Conservation (phyloP, 1,284 basidiomycete species). For the Ceratobasidium sp. region DNA sequence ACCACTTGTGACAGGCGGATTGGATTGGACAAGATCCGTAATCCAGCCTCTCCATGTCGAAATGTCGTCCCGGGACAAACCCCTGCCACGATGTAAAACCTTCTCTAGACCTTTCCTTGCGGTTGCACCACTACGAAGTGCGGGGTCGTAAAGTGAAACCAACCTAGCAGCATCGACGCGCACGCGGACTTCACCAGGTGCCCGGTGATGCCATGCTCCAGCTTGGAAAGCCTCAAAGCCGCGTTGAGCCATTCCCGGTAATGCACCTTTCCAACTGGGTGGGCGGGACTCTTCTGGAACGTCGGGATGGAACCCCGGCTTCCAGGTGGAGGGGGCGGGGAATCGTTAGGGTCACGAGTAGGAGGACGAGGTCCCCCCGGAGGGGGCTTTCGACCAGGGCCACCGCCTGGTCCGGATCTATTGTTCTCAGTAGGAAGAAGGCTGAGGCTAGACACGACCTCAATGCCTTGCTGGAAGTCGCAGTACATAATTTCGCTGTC, state of each 20-base stretch:
- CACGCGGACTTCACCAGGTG: conserved; percentile 49
- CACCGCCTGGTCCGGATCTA: conserved; percentile 8
- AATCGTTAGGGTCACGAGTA: not conserved
- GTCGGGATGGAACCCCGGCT: not conserved
- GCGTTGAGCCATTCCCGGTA: conserved; percentile 1
- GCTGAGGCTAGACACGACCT: conserved; percentile 49
- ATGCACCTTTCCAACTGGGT: conserved; percentile 39
- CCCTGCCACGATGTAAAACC: conserved; percentile 48
- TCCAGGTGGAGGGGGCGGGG: not conserved
- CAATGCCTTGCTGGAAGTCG: conserved; percentile 54
- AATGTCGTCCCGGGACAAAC: conserved; percentile 15
- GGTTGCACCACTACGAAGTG: conserved; percentile 50
- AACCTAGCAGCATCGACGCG: conserved; percentile 52
- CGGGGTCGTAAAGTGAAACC: conserved; percentile 56
- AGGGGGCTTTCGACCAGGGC: not conserved
- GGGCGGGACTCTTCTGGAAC: conserved; percentile 27
- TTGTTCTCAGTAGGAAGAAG: conserved; percentile 32
- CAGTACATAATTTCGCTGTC: conserved; percentile 61
- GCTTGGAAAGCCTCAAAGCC: conserved; percentile 48
- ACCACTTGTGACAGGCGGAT: conserved; percentile 46
- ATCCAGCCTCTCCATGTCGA: conserved; percentile 34
- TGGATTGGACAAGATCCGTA: conserved; percentile 42
- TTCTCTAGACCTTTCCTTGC: conserved; percentile 47
- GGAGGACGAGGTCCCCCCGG: not conserved
- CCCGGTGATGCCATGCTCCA: conserved; percentile 53